Percentiles rank a stretch among this genome's conserved stretches.
Evolutionary conservation across 1,284 basidiomycete species (phyloP).

Genomic region (Inonotus hispidus): DNA sequence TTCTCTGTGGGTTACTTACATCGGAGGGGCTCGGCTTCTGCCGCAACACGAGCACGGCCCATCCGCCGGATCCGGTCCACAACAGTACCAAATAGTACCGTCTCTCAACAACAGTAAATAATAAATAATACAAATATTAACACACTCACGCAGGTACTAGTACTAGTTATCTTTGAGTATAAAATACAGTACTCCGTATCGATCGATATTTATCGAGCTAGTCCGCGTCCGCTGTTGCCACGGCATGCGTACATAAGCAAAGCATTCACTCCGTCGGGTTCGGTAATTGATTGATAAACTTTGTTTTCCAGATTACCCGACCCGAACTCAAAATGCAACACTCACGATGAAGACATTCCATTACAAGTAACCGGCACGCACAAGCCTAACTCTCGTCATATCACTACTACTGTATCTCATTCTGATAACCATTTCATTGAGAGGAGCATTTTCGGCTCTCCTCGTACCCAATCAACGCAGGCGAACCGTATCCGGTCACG

Average conservation of each 20-base stretch:
- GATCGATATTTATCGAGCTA: background rate
- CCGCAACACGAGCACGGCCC: constrained; percentile 1
- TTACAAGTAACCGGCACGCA: background rate
- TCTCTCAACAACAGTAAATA: background rate
- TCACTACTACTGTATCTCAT: too few species aligned
- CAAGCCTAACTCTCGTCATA: background rate
- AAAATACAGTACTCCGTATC: too few species aligned
- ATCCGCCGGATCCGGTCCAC: background rate
- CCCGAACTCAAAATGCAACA: background rate
- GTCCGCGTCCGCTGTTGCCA: too few species aligned
- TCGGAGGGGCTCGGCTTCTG: constrained; percentile 3
- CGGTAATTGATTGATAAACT: background rate
- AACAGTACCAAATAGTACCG: background rate
- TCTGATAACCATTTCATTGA: background rate
- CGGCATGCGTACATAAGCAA: background rate
- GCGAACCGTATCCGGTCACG: background rate
- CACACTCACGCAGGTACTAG: too few species aligned
- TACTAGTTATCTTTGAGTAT: too few species aligned
- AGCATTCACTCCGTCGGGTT: constrained; percentile 1
- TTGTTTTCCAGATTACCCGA: background rate
- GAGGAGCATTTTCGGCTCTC: background rate
- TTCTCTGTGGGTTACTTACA: constrained; percentile 4
- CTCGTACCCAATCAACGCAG: background rate
- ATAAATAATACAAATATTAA: too few species aligned
- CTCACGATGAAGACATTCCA: background rate